Conservation (phyloP, 164 flowering plant species). For the Tetrastigma voinierianum region DNA sequence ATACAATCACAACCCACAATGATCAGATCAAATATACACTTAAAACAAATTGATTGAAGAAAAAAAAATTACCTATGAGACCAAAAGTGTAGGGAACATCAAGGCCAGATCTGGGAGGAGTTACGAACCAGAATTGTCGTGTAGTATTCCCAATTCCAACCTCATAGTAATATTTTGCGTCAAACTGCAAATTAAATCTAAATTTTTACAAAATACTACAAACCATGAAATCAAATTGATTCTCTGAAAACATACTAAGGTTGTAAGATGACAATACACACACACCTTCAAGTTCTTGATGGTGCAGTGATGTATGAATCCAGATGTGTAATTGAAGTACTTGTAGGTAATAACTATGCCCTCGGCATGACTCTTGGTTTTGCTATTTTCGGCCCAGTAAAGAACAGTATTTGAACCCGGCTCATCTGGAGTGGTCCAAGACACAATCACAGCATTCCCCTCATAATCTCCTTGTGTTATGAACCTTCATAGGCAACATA, state of each 20-base stretch:
- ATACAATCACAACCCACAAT: neutral
- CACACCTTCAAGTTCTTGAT: conserved; percentile 40
- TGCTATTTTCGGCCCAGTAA: too few relatives aligned
- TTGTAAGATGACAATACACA: neutral
- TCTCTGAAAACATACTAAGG: neutral
- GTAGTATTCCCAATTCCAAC: conserved; percentile 26
- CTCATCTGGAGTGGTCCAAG: too few relatives aligned
- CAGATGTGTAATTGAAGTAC: conserved; percentile 48
- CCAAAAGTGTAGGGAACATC: conserved; percentile 46
- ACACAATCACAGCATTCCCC: too few relatives aligned
- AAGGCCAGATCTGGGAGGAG: conserved; percentile 41
- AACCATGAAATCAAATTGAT: neutral
- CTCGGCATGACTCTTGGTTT: conserved; percentile 12
- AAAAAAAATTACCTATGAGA: conserved; percentile 29
- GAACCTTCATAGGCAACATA: too few relatives aligned
- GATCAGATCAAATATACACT: too few relatives aligned
- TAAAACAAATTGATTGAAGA: neutral
- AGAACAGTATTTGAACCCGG: too few relatives aligned
- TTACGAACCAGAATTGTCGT: conserved; percentile 31
- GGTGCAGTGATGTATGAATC: conserved; percentile 57
- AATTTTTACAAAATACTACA: neutral
- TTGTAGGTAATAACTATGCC: conserved; percentile 34
- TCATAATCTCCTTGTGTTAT: too few relatives aligned
- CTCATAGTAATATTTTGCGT: conserved; percentile 38
- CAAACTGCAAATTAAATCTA: conserved; percentile 18